These are phyloP conservation scores for Torulaspora gathmanii DNA, from an alignment of 805 yeast genomes.

Conservation along the genomic window DNA sequence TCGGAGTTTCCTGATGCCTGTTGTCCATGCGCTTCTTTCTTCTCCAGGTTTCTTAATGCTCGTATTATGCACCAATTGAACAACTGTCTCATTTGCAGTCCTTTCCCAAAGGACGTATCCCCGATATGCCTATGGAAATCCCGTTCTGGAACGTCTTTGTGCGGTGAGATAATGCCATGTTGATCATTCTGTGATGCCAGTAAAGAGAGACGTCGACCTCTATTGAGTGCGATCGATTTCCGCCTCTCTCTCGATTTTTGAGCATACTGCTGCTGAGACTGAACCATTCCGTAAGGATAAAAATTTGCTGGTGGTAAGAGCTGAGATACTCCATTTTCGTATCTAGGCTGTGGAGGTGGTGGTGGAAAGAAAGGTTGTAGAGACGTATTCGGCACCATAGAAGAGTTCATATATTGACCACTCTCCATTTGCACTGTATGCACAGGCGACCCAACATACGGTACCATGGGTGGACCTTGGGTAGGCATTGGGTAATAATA, in stretches of 20 bases:
- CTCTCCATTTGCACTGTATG: slow-evolving; percentile 16
- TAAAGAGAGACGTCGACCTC: slow-evolving; percentile 33
- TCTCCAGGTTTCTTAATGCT: slow-evolving; percentile 20
- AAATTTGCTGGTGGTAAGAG: slow-evolving; percentile 29
- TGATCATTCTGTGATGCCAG: slow-evolving; percentile 25
- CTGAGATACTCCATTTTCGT: slow-evolving; percentile 13
- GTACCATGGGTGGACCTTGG: slow-evolving; percentile 21
- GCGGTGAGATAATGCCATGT: slow-evolving; percentile 29
- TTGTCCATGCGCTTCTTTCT: slow-evolving; percentile 1
- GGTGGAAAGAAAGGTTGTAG: slow-evolving; percentile 29
- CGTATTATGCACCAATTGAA: slow-evolving; percentile 35
- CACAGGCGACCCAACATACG: slow-evolving; percentile 23
- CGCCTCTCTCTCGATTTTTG: slow-evolving; percentile 20
- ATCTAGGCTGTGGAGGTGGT: slow-evolving; percentile 12
- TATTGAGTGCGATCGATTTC: slow-evolving; percentile 25
- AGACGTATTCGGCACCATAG: slow-evolving; percentile 27
- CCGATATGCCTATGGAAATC: slow-evolving; percentile 34
- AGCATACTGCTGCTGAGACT: slow-evolving; percentile 10
- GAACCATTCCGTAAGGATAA: slow-evolving; percentile 21
- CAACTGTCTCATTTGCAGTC: slow-evolving; percentile 30
- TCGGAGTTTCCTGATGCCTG: slow-evolving; percentile 1
- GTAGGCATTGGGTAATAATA: slow-evolving; percentile 27
- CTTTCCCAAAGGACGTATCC: slow-evolving; percentile 27
- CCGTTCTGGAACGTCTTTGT: slow-evolving; percentile 31
- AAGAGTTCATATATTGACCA: slow-evolving; percentile 18